Conservation (phyloP, 1,284 basidiomycete genomes). For the Mycena citricolor region DNA sequence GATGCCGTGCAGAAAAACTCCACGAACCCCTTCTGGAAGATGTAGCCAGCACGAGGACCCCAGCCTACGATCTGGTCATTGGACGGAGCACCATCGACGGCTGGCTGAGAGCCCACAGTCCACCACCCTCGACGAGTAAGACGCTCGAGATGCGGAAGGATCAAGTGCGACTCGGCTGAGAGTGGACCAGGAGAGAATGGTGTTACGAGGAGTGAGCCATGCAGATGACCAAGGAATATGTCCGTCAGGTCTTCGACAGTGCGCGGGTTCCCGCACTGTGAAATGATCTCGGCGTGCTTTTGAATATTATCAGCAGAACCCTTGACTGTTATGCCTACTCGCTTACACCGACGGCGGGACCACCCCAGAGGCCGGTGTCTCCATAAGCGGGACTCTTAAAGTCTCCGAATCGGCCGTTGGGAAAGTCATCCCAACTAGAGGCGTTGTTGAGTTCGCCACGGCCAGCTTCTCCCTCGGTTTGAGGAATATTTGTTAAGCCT, state of each 20-base stretch:
- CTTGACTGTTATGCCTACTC: not conserved
- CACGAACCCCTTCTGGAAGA: constrained; percentile 97
- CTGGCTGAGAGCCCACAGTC: constrained; percentile 97
- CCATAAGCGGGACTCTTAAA: constrained; percentile 96
- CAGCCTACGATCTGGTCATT: constrained; percentile 84
- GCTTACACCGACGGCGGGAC: constrained; percentile 53
- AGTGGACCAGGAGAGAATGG: constrained; percentile 91
- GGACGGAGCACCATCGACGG: constrained; percentile 80
- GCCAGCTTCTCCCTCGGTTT: constrained; percentile 54
- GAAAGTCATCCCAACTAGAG: constrained; percentile 95
- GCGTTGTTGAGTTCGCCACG: constrained; percentile 74
- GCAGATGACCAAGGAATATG: constrained; percentile 82
- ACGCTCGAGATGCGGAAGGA: constrained; percentile 75
- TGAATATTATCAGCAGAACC: not conserved
- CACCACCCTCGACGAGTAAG: constrained; percentile 84
- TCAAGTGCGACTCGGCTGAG: constrained; percentile 81
- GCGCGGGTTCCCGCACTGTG: constrained; percentile 83
- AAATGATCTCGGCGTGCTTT: constrained; percentile 65
- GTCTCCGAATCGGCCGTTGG: constrained; percentile 98
- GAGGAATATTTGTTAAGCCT: constrained; percentile 41
- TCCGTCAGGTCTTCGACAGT: constrained; percentile 70
- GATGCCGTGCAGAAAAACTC: constrained; percentile 85
- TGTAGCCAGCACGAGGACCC: constrained; percentile 89
- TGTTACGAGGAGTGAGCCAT: constrained; percentile 69
- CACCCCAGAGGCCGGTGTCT: constrained; percentile 72